These are phyloP conservation scores for Russula foetens DNA, from an alignment of 768 basidiomycete species.

Conservation along the genomic window DNA sequence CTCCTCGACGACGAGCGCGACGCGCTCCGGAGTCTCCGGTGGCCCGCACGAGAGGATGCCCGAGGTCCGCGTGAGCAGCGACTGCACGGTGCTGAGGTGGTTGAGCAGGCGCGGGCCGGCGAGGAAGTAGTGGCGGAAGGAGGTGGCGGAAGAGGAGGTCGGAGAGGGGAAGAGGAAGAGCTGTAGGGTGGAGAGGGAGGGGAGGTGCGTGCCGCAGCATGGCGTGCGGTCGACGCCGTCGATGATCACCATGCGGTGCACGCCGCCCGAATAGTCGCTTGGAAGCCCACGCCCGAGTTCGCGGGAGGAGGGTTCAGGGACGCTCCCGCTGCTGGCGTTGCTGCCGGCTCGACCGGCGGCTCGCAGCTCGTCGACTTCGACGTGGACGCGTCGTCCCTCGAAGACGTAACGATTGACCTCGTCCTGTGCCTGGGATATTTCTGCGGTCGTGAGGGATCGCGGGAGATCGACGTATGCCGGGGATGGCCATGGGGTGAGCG, in stretches of 20 bases:
- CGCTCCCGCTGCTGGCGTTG: conserved; percentile 24
- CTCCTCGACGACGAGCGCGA: conserved; percentile 57
- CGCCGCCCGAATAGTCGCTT: conserved; percentile 64
- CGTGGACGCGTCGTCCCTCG: conserved; percentile 55
- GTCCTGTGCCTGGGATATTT: conserved; percentile 52
- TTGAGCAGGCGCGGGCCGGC: conserved; percentile 68
- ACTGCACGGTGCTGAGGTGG: conserved; percentile 52
- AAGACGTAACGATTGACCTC: conserved; percentile 62
- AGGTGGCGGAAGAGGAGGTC: conserved; percentile 50
- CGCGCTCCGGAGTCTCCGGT: conserved; percentile 58
- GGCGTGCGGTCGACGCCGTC: conserved; percentile 76
- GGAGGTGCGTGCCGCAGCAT: conserved; percentile 83
- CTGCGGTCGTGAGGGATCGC: conserved; percentile 53
- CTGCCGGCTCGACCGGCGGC: conserved; percentile 22
- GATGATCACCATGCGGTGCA: conserved; percentile 75
- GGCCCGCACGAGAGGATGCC: conserved; percentile 60
- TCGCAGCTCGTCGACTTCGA: conserved; percentile 70
- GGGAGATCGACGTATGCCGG: conserved; percentile 76
- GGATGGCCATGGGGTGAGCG: conserved; percentile 56
- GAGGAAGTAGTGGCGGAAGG: conserved; percentile 73
- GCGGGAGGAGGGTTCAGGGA: conserved; percentile 37
- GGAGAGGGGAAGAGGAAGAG: conserved; percentile 61
- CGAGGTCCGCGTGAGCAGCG: conserved; percentile 45
- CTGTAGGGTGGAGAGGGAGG: conserved; percentile 65
- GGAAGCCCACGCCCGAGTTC: conserved; percentile 54